Percentiles rank a stretch among this genome's conserved stretches.
phyloP scores from a whole-genome alignment of 225 moss, liverwort and hornwort species.

The Sphagnum contortum region DNA sequence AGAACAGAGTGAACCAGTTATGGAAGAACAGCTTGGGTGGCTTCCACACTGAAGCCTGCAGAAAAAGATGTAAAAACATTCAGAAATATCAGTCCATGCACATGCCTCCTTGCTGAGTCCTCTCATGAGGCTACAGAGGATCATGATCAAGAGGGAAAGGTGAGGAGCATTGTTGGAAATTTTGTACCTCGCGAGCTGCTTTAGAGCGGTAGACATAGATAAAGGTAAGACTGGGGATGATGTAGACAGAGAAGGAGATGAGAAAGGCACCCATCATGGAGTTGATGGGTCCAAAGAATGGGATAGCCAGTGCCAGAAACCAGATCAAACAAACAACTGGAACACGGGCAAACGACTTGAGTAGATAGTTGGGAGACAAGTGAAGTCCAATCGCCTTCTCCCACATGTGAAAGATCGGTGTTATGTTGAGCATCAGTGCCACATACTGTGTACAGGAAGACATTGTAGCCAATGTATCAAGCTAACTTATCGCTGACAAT shows the following conservation, averaged over 20 bases:
- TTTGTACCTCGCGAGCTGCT: constrained; percentile 11
- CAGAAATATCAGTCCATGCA: too few relatives aligned
- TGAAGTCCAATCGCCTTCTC: constrained; percentile 20
- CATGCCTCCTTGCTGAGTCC: too few relatives aligned
- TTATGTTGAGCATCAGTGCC: constrained; percentile 14
- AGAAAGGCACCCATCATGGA: constrained; percentile 24
- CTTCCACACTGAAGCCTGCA: constrained; percentile 24
- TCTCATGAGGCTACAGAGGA: too few relatives aligned
- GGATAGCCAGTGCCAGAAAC: constrained; percentile 24
- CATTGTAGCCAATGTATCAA: too few relatives aligned
- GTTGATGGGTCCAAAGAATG: constrained; percentile 32
- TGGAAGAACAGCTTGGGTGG: constrained; percentile 6
- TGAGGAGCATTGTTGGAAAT: too few relatives aligned
- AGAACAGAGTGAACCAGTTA: constrained; percentile 14
- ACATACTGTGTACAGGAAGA: constrained; percentile 4
- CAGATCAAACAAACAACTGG: constrained; percentile 19
- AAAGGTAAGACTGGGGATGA: constrained; percentile 17
- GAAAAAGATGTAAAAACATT: too few relatives aligned
- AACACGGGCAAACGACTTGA: constrained; percentile 11
- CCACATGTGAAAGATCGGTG: constrained; percentile 12
- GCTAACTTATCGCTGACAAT: too few relatives aligned
- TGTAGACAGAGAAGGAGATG: constrained; percentile 17
- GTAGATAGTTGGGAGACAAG: constrained; percentile 1
- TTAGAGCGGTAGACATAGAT: constrained; percentile 6
- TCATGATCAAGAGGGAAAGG: too few relatives aligned